Evolutionary conservation across 2,329 filamentous ascomycete genomes (phyloP).

Genomic region (Ophiobolus disseminans): DNA sequence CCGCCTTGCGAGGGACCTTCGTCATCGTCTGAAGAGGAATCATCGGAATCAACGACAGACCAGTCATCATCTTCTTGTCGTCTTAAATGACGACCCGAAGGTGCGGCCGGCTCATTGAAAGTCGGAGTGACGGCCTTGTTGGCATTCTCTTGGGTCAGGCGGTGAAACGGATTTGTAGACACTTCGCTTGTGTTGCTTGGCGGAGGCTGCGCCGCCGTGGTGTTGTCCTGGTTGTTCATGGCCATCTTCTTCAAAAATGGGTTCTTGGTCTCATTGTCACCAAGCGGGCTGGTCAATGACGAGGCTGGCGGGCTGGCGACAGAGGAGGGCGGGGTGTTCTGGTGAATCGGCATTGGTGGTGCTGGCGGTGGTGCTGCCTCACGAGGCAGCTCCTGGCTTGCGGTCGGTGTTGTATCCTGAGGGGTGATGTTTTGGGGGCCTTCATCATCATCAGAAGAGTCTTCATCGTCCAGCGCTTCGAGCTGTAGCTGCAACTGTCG

Average conservation of each 20-base stretch:
- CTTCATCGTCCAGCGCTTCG: constrained; percentile 75
- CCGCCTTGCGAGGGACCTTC: constrained; percentile 82
- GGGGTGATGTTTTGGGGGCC: constrained; percentile 73
- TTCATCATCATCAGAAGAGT: constrained; percentile 77
- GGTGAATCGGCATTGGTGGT: constrained; percentile 51
- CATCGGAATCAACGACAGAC: constrained; percentile 78
- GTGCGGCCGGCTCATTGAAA: constrained; percentile 56
- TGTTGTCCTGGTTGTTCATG: constrained; percentile 66
- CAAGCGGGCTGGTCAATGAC: constrained; percentile 55
- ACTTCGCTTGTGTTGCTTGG: constrained; percentile 56
- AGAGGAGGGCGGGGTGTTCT: constrained; percentile 57
- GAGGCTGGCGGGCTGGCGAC: constrained; percentile 57
- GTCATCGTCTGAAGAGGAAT: constrained; percentile 71
- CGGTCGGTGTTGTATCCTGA: constrained; percentile 65
- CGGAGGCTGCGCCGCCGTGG: constrained; percentile 51
- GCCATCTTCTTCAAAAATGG: constrained; percentile 92
- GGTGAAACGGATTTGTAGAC: constrained; percentile 92
- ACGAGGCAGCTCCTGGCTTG: constrained; percentile 61
- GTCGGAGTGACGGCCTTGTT: constrained; percentile 51
- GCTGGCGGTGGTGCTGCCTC: constrained; percentile 56
- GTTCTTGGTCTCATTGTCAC: constrained; percentile 84
- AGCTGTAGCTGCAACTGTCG: constrained; percentile 87
- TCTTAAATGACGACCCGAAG: constrained; percentile 61
- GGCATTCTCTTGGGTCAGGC: constrained; percentile 72
- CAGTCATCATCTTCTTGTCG: constrained; percentile 77